These are phyloP conservation scores for Flammula alnicola DNA, from an alignment of 1,284 basidiomycete species.

Conservation along the genomic window DNA sequence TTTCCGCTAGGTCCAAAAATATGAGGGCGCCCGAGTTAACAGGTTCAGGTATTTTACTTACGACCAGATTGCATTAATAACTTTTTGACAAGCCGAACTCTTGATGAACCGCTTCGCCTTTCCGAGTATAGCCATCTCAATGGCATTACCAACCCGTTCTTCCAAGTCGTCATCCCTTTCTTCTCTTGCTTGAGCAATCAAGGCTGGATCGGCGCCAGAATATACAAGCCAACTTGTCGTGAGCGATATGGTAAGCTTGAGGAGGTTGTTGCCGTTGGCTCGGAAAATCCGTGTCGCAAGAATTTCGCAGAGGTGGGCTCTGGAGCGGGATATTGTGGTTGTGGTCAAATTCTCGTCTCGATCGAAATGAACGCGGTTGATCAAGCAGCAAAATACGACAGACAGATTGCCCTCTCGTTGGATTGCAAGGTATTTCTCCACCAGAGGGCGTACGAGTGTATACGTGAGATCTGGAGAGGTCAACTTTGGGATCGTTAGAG, in stretches of 20 bases:
- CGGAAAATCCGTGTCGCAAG: constrained; percentile 84
- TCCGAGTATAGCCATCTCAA: constrained; percentile 89
- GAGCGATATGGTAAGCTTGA: constrained; percentile 79
- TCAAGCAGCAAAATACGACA: constrained; percentile 85
- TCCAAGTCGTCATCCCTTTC: constrained; percentile 78
- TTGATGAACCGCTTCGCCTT: constrained; percentile 88
- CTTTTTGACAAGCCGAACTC: constrained; percentile 83
- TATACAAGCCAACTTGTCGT: constrained; percentile 91
- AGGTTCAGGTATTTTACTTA: constrained; percentile 40
- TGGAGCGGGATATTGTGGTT: constrained; percentile 70
- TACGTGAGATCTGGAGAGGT: constrained; percentile 86
- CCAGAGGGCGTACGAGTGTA: constrained; percentile 77
- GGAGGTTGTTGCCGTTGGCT: constrained; percentile 74
- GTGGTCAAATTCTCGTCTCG: constrained; percentile 73
- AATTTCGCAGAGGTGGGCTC: constrained; percentile 87
- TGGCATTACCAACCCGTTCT: constrained; percentile 84
- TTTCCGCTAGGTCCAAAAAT: constrained; percentile 58
- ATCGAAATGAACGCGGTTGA: constrained; percentile 88
- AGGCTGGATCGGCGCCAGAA: constrained; percentile 73
- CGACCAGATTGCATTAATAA: constrained; percentile 84
- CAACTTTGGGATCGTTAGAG: constrained; percentile 48
- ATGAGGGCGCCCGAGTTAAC: not conserved
- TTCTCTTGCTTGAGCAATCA: constrained; percentile 66
- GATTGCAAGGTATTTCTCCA: constrained; percentile 72
- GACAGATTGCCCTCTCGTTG: constrained; percentile 72